Evolutionary conservation across 768 basidiomycete species (phyloP), one percentile per base, ranked within the genome.

Genomic region (Gloeopeniophorella convolvens): DNA sequence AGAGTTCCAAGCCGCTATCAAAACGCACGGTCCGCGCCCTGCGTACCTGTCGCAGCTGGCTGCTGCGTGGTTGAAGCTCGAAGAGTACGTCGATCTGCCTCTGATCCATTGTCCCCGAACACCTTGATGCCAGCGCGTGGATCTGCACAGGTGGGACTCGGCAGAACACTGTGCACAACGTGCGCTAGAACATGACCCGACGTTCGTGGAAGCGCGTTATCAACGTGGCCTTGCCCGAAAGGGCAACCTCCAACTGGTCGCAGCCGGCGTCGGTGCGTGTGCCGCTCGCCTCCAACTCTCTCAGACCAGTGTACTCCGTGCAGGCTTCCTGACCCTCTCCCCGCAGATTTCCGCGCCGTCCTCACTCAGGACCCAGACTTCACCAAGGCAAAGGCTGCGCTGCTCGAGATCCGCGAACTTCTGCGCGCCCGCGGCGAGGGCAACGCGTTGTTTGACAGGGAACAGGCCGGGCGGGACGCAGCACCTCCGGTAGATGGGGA

Each of bases 41-140:
- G 51, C 69, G 4, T 68, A 71, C 45, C 61, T 76, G 39, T 44
- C 67, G 9, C 78, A 78, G 51, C 58, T 77, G 21, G 68, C 73
- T 0, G 66, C 67, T 16, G 65, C 71, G 0, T 71, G 70, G 55
- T 60, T 78, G 11, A 72, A 74, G 53, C 60, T 75, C 3, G 62
- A 67, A 37, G 16, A 35, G 65, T 63, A 31, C 36, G 64, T 54
- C n/a, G n/a, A n/a, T n/a, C n/a, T n/a, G n/a, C n/a, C n/a, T n/a
- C n/a, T n/a, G n/a, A n/a, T n/a, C n/a, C n/a, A n/a, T n/a, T n/a
- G n/a, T n/a, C n/a, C n/a, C n/a, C n/a, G n/a, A n/a, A n/a, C n/a
- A n/a, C n/a, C n/a, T n/a, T n/a, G n/a, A n/a, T n/a, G n/a, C n/a
- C n/a, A n/a, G n/a, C n/a, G n/a, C n/a, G n/a, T n/a, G n/a, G n/a